These are phyloP conservation scores for Sugiyamaella chiloensis DNA, from an alignment of 805 yeast species.

Conservation along the genomic window DNA sequence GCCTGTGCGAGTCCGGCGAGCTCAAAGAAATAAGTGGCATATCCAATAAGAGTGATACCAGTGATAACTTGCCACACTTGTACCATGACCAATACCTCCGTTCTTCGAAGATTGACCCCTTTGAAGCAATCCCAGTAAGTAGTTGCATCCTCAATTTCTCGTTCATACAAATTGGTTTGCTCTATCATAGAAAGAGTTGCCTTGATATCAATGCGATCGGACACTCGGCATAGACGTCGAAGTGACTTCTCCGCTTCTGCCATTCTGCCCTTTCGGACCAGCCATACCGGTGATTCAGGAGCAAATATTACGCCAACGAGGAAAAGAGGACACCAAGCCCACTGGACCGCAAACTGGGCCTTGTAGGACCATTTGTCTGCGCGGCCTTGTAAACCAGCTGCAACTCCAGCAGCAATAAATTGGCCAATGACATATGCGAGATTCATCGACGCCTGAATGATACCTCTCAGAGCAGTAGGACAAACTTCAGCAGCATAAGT, in stretches of 20 bases:
- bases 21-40: constrained; percentile 44
- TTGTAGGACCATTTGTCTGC: constrained; percentile 42
- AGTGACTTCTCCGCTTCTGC: constrained; percentile 49
- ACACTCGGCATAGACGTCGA: constrained; percentile 5
- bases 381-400: constrained; percentile 33
- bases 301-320: constrained; percentile 35
- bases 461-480: constrained; percentile 47
- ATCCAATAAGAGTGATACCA: constrained; percentile 23
- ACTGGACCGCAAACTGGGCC: constrained; percentile 56
- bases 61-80: constrained; percentile 22
- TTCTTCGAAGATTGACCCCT: constrained; percentile 46
- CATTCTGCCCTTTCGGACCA: constrained; percentile 40
- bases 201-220: constrained; percentile 19
- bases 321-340: constrained; percentile 47
- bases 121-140: constrained; percentile 43
- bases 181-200: constrained; percentile 36
- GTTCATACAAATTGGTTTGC: constrained; percentile 40
- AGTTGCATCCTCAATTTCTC: constrained; percentile 18
- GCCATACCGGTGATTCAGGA: constrained; percentile 56
- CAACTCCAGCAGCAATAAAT: constrained; percentile 50
- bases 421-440: constrained; percentile 58
- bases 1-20: constrained; percentile 37
- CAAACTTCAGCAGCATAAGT: constrained; percentile 54
- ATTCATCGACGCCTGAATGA: constrained; percentile 36
- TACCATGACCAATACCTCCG: constrained; percentile 40